Evolutionary conservation across 257 asterid species (phyloP).

Genomic region (Plantago elongata): DNA sequence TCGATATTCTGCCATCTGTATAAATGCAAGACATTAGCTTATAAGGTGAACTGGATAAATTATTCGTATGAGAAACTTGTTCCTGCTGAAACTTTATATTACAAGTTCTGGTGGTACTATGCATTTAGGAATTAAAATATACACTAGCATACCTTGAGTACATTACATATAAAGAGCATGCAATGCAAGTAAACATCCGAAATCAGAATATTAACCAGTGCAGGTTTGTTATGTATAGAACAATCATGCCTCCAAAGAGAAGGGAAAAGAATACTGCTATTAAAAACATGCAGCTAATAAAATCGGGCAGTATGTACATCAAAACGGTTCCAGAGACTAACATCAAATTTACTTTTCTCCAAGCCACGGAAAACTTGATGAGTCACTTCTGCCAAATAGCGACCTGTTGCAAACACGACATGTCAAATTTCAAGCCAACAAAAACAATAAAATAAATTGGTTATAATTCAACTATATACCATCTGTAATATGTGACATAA

Average conservation of each 20-base stretch:
- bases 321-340: constrained; percentile 31
- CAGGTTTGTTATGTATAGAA: too few species aligned
- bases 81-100: too few species aligned
- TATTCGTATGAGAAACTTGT: background rate
- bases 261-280: too few species aligned
- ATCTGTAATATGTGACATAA: background rate
- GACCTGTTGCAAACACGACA: constrained; percentile 54
- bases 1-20: constrained; percentile 97
- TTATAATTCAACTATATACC: background rate
- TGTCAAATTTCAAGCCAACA: constrained; percentile 12
- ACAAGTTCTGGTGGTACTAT: too few species aligned
- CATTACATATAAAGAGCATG: too few species aligned
- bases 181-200: too few species aligned
- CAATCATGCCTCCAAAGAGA: background rate
- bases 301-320: constrained; percentile 1
- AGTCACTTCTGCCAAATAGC: constrained; percentile 89
- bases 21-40: constrained; percentile 1
- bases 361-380: constrained; percentile 88
- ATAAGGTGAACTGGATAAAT: background rate
- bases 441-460: constrained; percentile 16
- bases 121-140: too few species aligned
- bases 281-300: background rate
- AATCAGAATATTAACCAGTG: too few species aligned
- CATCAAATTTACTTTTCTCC: constrained; percentile 87
- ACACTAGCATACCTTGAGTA: too few species aligned